Base-by-base conservation (phyloP, 768 basidiomycete species). In the Amanita rimosa region DNA sequence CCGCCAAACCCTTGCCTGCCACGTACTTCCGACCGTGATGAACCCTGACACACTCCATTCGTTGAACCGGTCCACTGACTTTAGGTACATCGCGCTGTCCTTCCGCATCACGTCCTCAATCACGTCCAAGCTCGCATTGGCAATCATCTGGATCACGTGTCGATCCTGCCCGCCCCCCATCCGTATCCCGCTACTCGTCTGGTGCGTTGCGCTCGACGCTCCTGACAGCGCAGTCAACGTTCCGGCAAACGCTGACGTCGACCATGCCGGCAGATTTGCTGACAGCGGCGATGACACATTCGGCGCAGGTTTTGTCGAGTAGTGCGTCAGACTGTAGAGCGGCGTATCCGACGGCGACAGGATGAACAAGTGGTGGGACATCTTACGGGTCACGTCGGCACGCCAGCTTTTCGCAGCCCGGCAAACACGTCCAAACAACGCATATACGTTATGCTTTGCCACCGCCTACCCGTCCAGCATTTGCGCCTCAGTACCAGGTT, bases 41-140 rank as follows among this genome's bases (percentile, higher is more conserved):
- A 97, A 98, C 26, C 89, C 92, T 13, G 96, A 98, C 16, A 98
- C 83, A 2, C 82, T 94, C 96, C 96, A 99, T 62, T 98, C 96
- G 60, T 98, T 97, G 68, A 97, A 96, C 69, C 85, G 90, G 74
- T 99, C 96, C 51, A 98, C 82, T 14, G 83, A 79, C 62, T 94
- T 95, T 49, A 97, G 73, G 65, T 97, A 88, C 89, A 91, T 91
- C 52, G 74, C 67, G 54, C 73, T 79, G 60, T 90, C 88, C 57
- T 80, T 82, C 55, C 83, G 75, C 79, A 89, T 89, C 40, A 86
- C 77, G 59, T 99, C 96, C 59, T 99, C 96, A 51, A 99, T 79
- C 58, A 83, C 81, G 67, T 99, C 96, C 64, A 99, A 68, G 58
- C 89, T 92, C 44, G 91, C 92, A 64, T 98, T 95, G 17, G 94